These are phyloP conservation scores for Paradendryphiella salina DNA, from an alignment of 2,329 filamentous ascomycete species.

Conservation along the genomic window DNA sequence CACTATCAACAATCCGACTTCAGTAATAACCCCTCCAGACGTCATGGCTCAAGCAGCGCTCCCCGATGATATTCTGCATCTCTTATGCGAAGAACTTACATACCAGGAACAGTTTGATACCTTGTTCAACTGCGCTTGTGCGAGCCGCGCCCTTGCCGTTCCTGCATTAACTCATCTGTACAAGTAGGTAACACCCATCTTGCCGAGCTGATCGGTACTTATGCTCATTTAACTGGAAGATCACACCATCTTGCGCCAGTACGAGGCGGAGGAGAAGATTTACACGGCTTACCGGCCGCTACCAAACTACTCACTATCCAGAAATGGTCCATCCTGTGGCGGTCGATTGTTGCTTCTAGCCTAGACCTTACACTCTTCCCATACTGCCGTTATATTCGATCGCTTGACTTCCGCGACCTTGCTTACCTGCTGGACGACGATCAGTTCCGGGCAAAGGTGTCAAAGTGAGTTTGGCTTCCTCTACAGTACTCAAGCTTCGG, in stretches of 20 bases:
- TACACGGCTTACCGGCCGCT: constrained; percentile 35
- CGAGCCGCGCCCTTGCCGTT: constrained; percentile 60
- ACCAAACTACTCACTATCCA: constrained; percentile 53
- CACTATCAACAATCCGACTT: constrained; percentile 2
- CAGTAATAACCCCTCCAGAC: background rate
- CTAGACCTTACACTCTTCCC: constrained; percentile 65
- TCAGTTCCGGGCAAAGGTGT: constrained; percentile 62
- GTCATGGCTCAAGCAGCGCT: constrained; percentile 44
- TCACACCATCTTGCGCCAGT: constrained; percentile 51
- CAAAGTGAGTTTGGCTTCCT: constrained; percentile 50
- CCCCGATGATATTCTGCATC: constrained; percentile 63
- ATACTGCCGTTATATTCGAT: constrained; percentile 69
- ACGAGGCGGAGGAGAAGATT: constrained; percentile 51
- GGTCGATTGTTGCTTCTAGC: constrained; percentile 68
- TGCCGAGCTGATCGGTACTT: background rate
- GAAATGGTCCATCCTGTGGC: constrained; percentile 68
- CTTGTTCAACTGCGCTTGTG: constrained; percentile 62
- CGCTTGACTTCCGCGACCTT: constrained; percentile 66
- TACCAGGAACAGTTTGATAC: constrained; percentile 61
- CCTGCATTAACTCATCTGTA: constrained; percentile 66
- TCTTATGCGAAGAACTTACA: constrained; percentile 64
- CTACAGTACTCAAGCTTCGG: background rate
- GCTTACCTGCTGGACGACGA: constrained; percentile 62
- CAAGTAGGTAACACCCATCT: constrained; percentile 52
- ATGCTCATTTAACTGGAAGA: constrained; percentile 27